Percentiles rank a stretch among this genome's conserved stretches.
phyloP scores from a whole-genome alignment of 345 rosid genomes.

The Citrus reticulata region DNA sequence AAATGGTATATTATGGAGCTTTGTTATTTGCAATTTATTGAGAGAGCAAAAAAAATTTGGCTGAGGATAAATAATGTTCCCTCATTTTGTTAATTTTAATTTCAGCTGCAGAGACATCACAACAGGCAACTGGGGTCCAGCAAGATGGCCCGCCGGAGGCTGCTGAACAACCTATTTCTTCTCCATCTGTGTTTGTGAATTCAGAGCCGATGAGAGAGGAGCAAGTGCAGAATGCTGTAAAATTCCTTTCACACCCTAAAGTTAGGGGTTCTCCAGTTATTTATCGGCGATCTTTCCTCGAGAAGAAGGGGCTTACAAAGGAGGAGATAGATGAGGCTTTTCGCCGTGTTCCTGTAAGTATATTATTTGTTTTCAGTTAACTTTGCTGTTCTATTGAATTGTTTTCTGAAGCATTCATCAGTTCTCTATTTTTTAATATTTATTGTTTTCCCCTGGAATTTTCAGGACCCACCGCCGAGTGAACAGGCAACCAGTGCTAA shows the following conservation, averaged over 20 bases:
- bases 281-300: conserved; percentile 89
- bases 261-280: conserved; percentile 91
- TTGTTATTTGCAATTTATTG: not conserved
- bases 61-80: not conserved
- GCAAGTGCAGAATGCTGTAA: conserved; percentile 90
- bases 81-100: not conserved
- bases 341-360: conserved; percentile 80
- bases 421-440: conserved; percentile 1
- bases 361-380: conserved; percentile 1
- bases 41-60: not conserved
- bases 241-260: conserved; percentile 92
- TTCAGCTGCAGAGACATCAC: conserved; percentile 41
- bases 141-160: conserved; percentile 46
- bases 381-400: not conserved
- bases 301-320: conserved; percentile 91
- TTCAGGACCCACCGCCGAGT: conserved; percentile 80
- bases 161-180: conserved; percentile 29
- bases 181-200: conserved; percentile 73
- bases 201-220: conserved; percentile 92
- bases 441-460: conserved; percentile 4
- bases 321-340: conserved; percentile 99
- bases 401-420: not conserved
- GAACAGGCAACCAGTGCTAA: conserved; percentile 44
- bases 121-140: conserved; percentile 43
- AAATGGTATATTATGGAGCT: too few relatives aligned